Evolutionary conservation across 257 asterid species (phyloP).

Genomic region (Coffea eugenioides): DNA sequence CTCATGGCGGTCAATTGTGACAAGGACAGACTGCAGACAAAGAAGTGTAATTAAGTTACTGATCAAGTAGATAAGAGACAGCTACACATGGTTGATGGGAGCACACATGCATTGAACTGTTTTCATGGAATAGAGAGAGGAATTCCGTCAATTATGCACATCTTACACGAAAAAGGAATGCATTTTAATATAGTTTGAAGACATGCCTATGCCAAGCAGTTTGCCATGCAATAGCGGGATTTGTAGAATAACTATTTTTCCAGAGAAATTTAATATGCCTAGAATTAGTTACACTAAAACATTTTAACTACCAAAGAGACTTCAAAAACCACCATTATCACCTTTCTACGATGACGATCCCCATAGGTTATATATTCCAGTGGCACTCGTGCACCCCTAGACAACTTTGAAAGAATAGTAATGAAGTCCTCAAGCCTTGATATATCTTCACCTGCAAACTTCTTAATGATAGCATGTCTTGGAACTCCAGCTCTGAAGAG

Average conservation of each 20-base stretch:
- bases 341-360: conserved; percentile 98
- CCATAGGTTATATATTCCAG: conserved; percentile 76
- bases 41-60: conserved; percentile 1
- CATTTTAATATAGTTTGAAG: too few relatives aligned
- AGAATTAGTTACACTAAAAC: neutral
- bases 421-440: conserved; percentile 77
- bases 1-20: conserved; percentile 94
- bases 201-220: neutral
- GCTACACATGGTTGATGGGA: neutral
- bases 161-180: neutral
- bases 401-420: conserved; percentile 69
- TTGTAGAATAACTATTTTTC: neutral
- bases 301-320: neutral
- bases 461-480: conserved; percentile 91
- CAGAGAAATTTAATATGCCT: neutral
- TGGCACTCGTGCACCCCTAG: conserved; percentile 95
- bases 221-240: neutral
- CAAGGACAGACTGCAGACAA: conserved; percentile 89
- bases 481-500: conserved; percentile 96
- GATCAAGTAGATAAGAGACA: neutral
- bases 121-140: neutral
- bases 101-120: neutral
- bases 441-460: conserved; percentile 94
- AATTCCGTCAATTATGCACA: neutral
- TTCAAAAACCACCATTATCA: conserved; percentile 29